Conservation (phyloP, 2,329 filamentous ascomycete genomes). For the Beauveria rudraprayagi region DNA sequence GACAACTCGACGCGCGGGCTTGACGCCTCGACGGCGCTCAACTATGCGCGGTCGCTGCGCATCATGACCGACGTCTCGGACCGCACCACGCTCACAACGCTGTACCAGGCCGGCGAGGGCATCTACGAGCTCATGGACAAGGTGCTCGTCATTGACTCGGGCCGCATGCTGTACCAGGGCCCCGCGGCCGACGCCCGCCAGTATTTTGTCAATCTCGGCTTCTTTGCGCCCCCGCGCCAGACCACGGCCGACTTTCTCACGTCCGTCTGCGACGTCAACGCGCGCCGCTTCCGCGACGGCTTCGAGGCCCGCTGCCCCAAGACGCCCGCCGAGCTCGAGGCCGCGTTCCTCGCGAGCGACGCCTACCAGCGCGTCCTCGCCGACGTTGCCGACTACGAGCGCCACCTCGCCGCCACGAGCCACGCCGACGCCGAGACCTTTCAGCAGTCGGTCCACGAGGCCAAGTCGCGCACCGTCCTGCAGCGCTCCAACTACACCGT, state of each 20-base stretch:
- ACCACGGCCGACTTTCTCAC: conserved; percentile 71
- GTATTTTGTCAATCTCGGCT: conserved; percentile 66
- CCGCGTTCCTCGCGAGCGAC: conserved; percentile 54
- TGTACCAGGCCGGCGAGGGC: conserved; percentile 36
- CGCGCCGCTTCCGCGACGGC: conserved; percentile 58
- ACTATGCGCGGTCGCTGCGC: conserved; percentile 63
- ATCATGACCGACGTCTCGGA: conserved; percentile 71
- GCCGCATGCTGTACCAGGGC: conserved; percentile 62
- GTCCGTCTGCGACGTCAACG: conserved; percentile 65
- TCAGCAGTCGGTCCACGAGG: conserved; percentile 57
- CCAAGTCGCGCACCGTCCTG: conserved; percentile 61
- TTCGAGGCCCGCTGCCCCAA: conserved; percentile 57
- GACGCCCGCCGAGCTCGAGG: conserved; percentile 58
- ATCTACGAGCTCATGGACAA: conserved; percentile 60
- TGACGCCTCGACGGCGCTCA: conserved; percentile 69
- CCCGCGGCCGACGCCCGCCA: conserved; percentile 51
- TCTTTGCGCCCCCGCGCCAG: conserved; percentile 61
- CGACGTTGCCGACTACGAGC: conserved; percentile 46
- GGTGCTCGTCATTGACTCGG: conserved; percentile 67
- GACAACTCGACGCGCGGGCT: conserved; percentile 76
- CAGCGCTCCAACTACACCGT: conserved; percentile 69
- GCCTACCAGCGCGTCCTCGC: conserved; percentile 50
- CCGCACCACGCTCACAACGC: conserved; percentile 38
- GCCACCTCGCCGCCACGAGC: conserved; percentile 41
- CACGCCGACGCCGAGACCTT: conserved; percentile 57